These are phyloP conservation scores for Ceriops zippeliana DNA, from an alignment of 345 rosid species.

Conservation along the genomic window DNA sequence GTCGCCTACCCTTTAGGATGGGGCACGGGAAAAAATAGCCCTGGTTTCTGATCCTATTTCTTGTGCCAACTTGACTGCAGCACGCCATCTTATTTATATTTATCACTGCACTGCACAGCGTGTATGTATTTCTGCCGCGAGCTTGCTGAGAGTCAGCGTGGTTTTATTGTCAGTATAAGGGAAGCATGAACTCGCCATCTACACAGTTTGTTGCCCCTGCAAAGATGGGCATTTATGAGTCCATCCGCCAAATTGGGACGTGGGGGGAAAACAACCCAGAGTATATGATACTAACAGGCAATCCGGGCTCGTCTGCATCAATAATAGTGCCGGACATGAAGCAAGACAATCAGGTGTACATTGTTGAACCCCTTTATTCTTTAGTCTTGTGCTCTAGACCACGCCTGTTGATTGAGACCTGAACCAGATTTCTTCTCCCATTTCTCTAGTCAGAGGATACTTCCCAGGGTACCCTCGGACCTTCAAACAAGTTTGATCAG, in stretches of 20 bases:
- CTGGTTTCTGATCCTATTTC: conserved; percentile 12
- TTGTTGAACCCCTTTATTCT: conserved; percentile 10
- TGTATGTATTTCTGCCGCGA: conserved; percentile 14
- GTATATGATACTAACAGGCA: conserved; percentile 32
- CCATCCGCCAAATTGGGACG: conserved; percentile 66
- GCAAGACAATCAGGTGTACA: conserved; percentile 62
- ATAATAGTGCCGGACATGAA: conserved; percentile 43
- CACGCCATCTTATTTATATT: not conserved
- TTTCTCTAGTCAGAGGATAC: conserved; percentile 75
- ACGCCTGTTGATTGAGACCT: conserved; percentile 12
- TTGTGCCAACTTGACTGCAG: not conserved
- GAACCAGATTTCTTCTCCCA: conserved; percentile 17
- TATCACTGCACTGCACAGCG: not conserved
- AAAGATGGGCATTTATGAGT: conserved; percentile 68
- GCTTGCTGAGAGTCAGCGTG: conserved; percentile 14
- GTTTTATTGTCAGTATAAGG: conserved; percentile 17
- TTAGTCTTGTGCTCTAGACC: conserved; percentile 2
- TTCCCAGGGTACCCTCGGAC: conserved; percentile 59
- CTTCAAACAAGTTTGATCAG: conserved; percentile 66
- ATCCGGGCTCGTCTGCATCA: conserved; percentile 17
- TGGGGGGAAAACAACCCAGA: conserved; percentile 63
- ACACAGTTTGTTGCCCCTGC: conserved; percentile 68
- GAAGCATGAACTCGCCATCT: conserved; percentile 69
- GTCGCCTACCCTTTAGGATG: too few species aligned
- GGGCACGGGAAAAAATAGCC: not conserved